These are phyloP conservation scores for Lizonia empirigonia DNA, from an alignment of 2,329 filamentous ascomycete species.

Conservation along the genomic window DNA sequence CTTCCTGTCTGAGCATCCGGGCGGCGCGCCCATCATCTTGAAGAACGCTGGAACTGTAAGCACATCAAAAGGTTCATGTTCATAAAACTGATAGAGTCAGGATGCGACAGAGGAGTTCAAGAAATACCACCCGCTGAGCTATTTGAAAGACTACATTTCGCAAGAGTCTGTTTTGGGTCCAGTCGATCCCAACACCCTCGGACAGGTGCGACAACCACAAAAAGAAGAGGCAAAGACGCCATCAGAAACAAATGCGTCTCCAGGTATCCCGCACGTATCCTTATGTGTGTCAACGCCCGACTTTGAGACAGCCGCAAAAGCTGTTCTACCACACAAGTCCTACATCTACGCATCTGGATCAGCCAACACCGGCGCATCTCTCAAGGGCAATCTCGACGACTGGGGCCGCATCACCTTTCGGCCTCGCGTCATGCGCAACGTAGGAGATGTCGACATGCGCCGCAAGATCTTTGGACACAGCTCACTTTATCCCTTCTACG, in stretches of 20 bases:
- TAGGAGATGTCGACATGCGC: constrained; percentile 39
- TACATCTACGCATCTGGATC: constrained; percentile 44
- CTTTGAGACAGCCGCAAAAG: constrained; percentile 42
- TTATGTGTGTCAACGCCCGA: constrained; percentile 41
- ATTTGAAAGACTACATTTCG: constrained; percentile 39
- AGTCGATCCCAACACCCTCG: constrained; percentile 43
- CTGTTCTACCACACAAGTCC: constrained; percentile 41
- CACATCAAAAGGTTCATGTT: background rate
- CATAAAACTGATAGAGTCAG: constrained; percentile 21
- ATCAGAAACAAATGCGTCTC: constrained; percentile 24
- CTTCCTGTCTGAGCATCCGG: constrained; percentile 66
- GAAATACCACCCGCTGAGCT: constrained; percentile 43
- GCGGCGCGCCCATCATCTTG: constrained; percentile 56
- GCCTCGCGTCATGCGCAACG: constrained; percentile 45
- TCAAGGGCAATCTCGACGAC: constrained; percentile 41
- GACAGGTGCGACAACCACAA: constrained; percentile 30
- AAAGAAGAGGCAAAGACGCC: constrained; percentile 27
- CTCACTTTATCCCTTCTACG: constrained; percentile 47
- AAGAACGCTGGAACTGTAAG: constrained; percentile 53
- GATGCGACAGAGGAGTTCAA: constrained; percentile 45
- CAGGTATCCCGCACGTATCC: constrained; percentile 37
- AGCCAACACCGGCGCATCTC: constrained; percentile 41
- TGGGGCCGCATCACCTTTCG: constrained; percentile 46
- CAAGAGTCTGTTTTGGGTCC: constrained; percentile 33
- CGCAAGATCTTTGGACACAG: constrained; percentile 44